Conservation (phyloP, 768 basidiomycete species). For the Kwoniella mangroviensis region DNA sequence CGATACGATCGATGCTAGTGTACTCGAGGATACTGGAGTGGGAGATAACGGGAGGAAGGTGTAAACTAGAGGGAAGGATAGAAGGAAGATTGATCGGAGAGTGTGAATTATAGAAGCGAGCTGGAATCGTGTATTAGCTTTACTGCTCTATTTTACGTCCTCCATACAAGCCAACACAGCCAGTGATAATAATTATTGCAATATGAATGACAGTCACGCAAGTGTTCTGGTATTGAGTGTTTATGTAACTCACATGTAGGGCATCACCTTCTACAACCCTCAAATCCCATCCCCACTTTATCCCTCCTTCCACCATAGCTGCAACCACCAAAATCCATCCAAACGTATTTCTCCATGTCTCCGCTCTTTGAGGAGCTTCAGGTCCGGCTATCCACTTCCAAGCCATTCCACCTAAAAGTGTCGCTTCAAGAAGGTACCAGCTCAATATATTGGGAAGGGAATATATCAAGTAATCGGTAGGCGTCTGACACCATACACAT, state of each 20-base stretch:
- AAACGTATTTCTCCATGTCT: slow-evolving; percentile 29
- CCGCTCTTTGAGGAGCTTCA: slow-evolving; percentile 4
- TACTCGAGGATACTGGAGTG: background rate
- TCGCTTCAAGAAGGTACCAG: slow-evolving; percentile 30
- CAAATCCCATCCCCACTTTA: slow-evolving; percentile 38
- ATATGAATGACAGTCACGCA: too few species aligned
- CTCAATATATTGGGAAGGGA: slow-evolving; percentile 27
- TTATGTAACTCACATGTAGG: slow-evolving; percentile 34
- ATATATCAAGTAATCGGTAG: slow-evolving; percentile 33
- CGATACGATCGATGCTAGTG: slow-evolving; percentile 22
- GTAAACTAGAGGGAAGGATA: slow-evolving; percentile 36
- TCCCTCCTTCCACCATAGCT: slow-evolving; percentile 29
- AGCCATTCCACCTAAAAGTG: slow-evolving; percentile 32
- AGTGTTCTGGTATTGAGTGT: too few species aligned
- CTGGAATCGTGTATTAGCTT: slow-evolving; percentile 9
- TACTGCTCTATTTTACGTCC: background rate
- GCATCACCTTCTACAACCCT: slow-evolving; percentile 39
- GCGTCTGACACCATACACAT: slow-evolving; percentile 39
- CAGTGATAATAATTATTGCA: too few species aligned
- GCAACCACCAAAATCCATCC: slow-evolving; percentile 31
- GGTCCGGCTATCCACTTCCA: slow-evolving; percentile 2
- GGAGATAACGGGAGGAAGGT: slow-evolving; percentile 28
- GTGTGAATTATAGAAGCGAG: slow-evolving; percentile 39
- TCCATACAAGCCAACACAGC: too few species aligned
- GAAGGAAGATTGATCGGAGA: slow-evolving; percentile 33